phyloP scores from a whole-genome alignment of 192 early-diverging fungal genomes.

The Hyaloraphidium curvatum region DNA sequence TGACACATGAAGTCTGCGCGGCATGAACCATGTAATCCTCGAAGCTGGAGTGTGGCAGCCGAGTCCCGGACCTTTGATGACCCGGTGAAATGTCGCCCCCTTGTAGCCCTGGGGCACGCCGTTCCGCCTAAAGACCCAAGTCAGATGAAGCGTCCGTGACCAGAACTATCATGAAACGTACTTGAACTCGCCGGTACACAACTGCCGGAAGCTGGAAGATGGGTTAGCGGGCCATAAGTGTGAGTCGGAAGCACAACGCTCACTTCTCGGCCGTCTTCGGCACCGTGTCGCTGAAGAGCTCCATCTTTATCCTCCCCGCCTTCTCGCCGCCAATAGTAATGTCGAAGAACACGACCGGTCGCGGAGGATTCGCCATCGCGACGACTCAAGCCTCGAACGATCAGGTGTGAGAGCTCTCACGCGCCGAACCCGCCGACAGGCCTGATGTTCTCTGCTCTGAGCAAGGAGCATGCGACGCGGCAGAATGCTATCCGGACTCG shows the following conservation, averaged over 20 bases:
- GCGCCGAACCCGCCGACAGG: no score
- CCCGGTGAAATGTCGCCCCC: constrained; percentile 60
- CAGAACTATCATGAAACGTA: constrained; percentile 6
- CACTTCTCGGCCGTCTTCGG: constrained; percentile 64
- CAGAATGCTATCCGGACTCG: no score
- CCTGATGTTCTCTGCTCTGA: no score
- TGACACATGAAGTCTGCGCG: constrained; percentile 72
- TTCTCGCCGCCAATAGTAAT: constrained; percentile 47
- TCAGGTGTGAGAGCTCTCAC: no score
- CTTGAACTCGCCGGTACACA: constrained; percentile 82
- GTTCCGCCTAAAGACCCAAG: constrained; percentile 24
- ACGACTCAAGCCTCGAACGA: no score
- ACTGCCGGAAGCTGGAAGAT: constrained; percentile 27
- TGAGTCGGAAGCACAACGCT: not conserved
- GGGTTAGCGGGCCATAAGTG: constrained; percentile 1
- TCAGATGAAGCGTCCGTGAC: not conserved
- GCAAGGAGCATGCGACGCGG: no score
- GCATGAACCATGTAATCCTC: constrained; percentile 5
- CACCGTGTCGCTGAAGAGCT: constrained; percentile 45
- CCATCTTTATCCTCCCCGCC: constrained; percentile 40
- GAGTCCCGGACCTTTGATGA: constrained; percentile 38
- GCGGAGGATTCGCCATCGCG: no score
- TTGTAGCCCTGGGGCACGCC: constrained; percentile 77
- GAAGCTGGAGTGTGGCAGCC: not conserved
- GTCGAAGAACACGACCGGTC: constrained; percentile 47